Percentiles rank a stretch among this genome's conserved stretches.
Conservation (phyloP, 257 asterid genomes). For the Echium plantagineum region DNA sequence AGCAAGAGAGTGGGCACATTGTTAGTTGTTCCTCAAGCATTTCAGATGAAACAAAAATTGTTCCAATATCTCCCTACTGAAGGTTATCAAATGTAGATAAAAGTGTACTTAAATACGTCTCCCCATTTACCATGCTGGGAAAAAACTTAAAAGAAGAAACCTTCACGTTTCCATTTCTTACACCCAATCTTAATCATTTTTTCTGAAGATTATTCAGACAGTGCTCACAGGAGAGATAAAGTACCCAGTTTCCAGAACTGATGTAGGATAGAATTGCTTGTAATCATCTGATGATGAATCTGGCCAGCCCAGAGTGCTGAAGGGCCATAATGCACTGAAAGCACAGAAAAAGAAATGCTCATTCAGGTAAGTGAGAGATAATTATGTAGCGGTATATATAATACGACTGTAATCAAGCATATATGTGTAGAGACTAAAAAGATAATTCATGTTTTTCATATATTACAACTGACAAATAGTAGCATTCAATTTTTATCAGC, state of each 20-base stretch:
- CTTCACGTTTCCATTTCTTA: not conserved
- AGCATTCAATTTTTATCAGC: not conserved
- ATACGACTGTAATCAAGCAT: not conserved
- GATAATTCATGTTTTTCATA: not conserved
- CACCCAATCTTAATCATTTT: not conserved
- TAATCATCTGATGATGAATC: conserved; percentile 74
- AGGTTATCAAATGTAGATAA: too few relatives aligned
- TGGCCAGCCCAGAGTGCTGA: conserved; percentile 99
- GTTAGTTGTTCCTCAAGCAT: not conserved
- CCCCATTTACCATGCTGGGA: not conserved
- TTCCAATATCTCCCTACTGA: not conserved
- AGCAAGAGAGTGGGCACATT: not conserved
- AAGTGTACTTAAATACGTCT: too few relatives aligned
- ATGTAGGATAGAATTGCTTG: conserved; percentile 75
- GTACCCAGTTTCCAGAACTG: conserved; percentile 97
- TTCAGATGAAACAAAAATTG: not conserved
- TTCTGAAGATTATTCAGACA: not conserved
- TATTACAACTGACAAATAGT: not conserved
- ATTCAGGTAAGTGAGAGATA: conserved; percentile 4
- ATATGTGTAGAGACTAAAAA: not conserved
- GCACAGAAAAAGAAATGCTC: conserved; percentile 19
- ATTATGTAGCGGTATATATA: not conserved
- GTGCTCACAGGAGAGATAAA: conserved; percentile 1
- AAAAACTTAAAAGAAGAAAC: not conserved
- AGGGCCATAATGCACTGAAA: conserved; percentile 88